A percentile compares a stretch with the other conserved stretches of the same genome.
phyloP scores from a whole-genome alignment of 2,329 filamentous ascomycete genomes.

The Coniochaeta ligniaria region DNA sequence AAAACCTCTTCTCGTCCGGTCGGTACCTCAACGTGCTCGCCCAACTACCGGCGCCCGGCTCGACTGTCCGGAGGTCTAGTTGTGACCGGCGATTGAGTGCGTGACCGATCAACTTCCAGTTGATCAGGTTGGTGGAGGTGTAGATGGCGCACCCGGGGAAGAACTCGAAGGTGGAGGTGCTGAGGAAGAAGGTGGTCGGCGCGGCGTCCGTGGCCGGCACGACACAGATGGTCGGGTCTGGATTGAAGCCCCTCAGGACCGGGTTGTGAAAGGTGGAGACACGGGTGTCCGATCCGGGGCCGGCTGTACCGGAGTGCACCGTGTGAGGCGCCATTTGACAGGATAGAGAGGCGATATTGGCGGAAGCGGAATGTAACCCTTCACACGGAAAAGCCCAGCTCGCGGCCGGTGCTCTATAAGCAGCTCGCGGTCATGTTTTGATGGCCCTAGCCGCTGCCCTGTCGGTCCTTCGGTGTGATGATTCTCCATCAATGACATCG shows the following conservation, averaged over 20 bases:
- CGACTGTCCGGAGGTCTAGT: conserved; percentile 42
- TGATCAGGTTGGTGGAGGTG: conserved; percentile 43
- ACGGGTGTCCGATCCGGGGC: neutral
- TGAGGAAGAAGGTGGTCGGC: conserved; percentile 42
- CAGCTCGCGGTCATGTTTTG: neutral
- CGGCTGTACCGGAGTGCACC: neutral
- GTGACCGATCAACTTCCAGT: conserved; percentile 45
- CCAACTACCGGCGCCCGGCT: conserved; percentile 43
- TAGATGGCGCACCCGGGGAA: conserved; percentile 57
- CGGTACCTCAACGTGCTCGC: conserved; percentile 39
- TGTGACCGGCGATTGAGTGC: conserved; percentile 42
- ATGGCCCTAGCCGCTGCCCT: neutral
- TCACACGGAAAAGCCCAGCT: neutral
- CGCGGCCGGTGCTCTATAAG: neutral
- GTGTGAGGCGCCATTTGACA: neutral
- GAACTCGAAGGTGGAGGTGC: conserved; percentile 56
- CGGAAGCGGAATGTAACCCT: neutral
- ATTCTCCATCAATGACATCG: neutral
- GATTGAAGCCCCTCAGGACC: conserved; percentile 53
- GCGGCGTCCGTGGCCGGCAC: conserved; percentile 20
- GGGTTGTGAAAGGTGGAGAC: conserved; percentile 34
- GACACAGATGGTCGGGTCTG: conserved; percentile 46
- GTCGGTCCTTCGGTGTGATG: neutral
- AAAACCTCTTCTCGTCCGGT: conserved; percentile 29
- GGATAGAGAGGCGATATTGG: neutral